Evolutionary conservation across 306 rosid species (phyloP), one percentile per base, ranked within the genome.

Genomic region (Gynostemma pentaphyllum): DNA sequence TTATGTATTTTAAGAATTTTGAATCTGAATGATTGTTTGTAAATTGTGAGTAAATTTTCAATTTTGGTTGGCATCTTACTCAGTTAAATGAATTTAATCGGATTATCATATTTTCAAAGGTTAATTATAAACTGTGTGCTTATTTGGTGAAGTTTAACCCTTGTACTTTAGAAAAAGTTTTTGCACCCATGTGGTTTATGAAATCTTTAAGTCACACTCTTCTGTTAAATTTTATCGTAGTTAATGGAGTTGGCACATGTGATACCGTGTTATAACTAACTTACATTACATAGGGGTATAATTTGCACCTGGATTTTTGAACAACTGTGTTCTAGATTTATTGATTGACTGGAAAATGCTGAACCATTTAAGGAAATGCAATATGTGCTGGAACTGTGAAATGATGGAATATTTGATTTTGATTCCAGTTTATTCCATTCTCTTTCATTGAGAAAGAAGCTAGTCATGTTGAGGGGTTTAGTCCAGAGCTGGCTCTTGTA

Each of bases 391-490:
- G 32, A 39, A 21, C 37, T 60, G 47, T 60, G 12, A 37, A 57
- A 16, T 66, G 41, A 16, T 53, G 47, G 9, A 26, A 18, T 21
- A 14, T 60, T 40, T 51, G n/a, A 36, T 68, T 5, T 37, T 27
- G 49, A 54, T 7, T 82, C 81, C 94, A 92, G 96, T 85, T 92
- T 82, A 92, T 92, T 69, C 95, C 97, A 4, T 87, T 83, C 80
- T 90, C 95, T 16, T 90, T 87, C 72, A 86, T 92, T 56, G 98
- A 92, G 85, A 92, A 88, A 76, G 98, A 92, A 81, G 98, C 98
- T 45, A 92, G 96, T 74, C 98, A 92, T 34, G 94, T 92, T 63
- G 94, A 92, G 72, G 98, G 98, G 42, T 92, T 92, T 66, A 92
- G 96, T 83, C 96, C 96, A 0, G 99, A 88, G 75, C 72, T 88